Evolutionary conservation across 257 asterid species (phyloP).

Genomic region (Solanum tarijense): DNA sequence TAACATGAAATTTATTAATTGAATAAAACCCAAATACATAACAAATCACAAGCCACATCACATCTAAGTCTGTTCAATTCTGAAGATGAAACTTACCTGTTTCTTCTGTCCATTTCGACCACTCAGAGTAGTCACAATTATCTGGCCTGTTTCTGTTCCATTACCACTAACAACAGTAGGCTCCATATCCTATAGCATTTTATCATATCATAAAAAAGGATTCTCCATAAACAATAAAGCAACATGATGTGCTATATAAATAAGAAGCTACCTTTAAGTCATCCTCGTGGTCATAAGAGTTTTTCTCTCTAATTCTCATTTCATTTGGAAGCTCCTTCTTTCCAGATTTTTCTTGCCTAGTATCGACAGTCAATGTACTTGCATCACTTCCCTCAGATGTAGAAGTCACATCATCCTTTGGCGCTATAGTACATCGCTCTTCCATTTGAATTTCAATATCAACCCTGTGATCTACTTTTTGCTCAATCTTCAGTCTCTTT

Average conservation of each 20-base stretch:
- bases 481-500: conserved; percentile 56
- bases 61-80: background rate
- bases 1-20: background rate
- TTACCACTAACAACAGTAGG: conserved; percentile 67
- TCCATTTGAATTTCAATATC: conserved; percentile 20
- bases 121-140: conserved; percentile 65
- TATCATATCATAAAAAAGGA: background rate
- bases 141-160: conserved; percentile 88
- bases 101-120: conserved; percentile 74
- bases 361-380: conserved; percentile 19
- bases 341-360: conserved; percentile 27
- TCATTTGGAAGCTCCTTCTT: conserved; percentile 28
- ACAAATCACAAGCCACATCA: background rate
- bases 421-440: conserved; percentile 22
- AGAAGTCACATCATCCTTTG: conserved; percentile 17
- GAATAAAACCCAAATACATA: background rate
- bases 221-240: background rate
- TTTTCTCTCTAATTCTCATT: conserved; percentile 29
- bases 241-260: background rate
- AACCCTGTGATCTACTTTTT: conserved; percentile 29
- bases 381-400: conserved; percentile 26
- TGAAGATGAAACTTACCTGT: conserved; percentile 34
- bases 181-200: conserved; percentile 46
- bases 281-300: conserved; percentile 27
- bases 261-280: conserved; percentile 37